Conservation (phyloP, 2,329 filamentous ascomycete species). For the Neonectria hederae region DNA sequence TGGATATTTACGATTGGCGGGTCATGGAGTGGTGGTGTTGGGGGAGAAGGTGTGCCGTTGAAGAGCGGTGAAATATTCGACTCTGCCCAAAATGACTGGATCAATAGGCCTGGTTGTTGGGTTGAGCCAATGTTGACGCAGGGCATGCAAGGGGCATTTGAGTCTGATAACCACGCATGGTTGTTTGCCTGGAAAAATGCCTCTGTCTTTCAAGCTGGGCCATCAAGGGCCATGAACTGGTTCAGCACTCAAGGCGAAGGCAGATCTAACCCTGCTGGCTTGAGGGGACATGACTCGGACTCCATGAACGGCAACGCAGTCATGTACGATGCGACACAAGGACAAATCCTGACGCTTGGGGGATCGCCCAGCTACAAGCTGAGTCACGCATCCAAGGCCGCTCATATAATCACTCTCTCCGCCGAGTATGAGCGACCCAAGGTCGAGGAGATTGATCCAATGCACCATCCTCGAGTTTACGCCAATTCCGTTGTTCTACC, state of each 20-base stretch:
- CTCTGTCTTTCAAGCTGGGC: slow-evolving; percentile 63
- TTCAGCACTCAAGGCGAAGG: slow-evolving; percentile 51
- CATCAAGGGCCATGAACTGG: slow-evolving; percentile 64
- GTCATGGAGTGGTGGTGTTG: slow-evolving; percentile 24
- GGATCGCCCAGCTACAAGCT: slow-evolving; percentile 58
- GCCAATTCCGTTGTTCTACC: slow-evolving; percentile 59
- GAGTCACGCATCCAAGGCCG: slow-evolving; percentile 53
- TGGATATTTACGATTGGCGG: slow-evolving; percentile 28
- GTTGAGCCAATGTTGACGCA: slow-evolving; percentile 62
- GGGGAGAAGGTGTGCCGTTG: too few relatives aligned
- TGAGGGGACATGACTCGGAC: slow-evolving; percentile 50
- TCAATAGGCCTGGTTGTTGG: slow-evolving; percentile 42
- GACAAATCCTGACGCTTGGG: slow-evolving; percentile 64
- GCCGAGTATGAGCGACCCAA: too few relatives aligned
- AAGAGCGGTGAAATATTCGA: slow-evolving; percentile 30
- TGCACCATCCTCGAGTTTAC: slow-evolving; percentile 49
- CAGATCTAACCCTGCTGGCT: slow-evolving; percentile 32
- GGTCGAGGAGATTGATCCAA: too few relatives aligned
- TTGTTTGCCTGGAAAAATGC: slow-evolving; percentile 53
- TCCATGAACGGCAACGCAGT: slow-evolving; percentile 66
- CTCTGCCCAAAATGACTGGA: slow-evolving; percentile 21
- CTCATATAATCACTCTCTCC: slow-evolving; percentile 62
- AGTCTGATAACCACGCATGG: slow-evolving; percentile 43
- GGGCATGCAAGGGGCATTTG: slow-evolving; percentile 58
- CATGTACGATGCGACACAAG: slow-evolving; percentile 68